phyloP scores from a whole-genome alignment of 768 basidiomycete genomes.

The Boletales sp. region DNA sequence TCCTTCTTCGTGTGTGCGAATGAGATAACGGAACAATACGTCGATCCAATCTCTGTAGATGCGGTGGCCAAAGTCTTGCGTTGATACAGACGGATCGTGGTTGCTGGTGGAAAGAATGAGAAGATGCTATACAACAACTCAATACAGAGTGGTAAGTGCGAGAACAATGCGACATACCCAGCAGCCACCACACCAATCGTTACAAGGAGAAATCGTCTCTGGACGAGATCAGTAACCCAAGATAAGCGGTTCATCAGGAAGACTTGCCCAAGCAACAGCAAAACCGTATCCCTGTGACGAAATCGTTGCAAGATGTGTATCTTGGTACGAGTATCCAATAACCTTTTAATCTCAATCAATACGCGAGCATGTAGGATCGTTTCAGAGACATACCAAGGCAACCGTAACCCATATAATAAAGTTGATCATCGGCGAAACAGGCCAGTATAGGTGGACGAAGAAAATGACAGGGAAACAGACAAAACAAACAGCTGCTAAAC shows the following conservation, averaged over 20 bases:
- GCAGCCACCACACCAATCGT: conserved; percentile 70
- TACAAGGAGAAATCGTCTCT: conserved; percentile 67
- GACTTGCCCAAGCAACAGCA: conserved; percentile 65
- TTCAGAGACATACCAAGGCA: conserved; percentile 43
- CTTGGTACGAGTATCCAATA: conserved; percentile 71
- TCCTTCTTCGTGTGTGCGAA: conserved; percentile 57
- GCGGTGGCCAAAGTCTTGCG: conserved; percentile 68
- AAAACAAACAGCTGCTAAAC: conserved; percentile 62
- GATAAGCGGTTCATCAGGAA: background rate
- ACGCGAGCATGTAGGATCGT: background rate
- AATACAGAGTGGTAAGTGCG: background rate
- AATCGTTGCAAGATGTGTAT: conserved; percentile 44
- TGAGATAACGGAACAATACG: conserved; percentile 76
- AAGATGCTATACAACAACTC: conserved; percentile 43
- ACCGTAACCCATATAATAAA: conserved; percentile 65
- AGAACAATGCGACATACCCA: conserved; percentile 46
- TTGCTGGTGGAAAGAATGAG: conserved; percentile 71
- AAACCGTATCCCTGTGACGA: conserved; percentile 58
- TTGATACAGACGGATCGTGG: conserved; percentile 71
- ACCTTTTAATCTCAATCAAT: conserved; percentile 38
- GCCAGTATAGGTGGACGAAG: conserved; percentile 69
- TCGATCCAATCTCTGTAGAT: conserved; percentile 58
- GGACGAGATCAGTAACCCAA: background rate
- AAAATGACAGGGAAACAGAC: conserved; percentile 73
- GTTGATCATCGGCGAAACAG: conserved; percentile 68